Percentiles rank a stretch among this genome's conserved stretches.
phyloP scores from a whole-genome alignment of 1,284 basidiomycete genomes.

The Rhodotorula sp. region DNA sequence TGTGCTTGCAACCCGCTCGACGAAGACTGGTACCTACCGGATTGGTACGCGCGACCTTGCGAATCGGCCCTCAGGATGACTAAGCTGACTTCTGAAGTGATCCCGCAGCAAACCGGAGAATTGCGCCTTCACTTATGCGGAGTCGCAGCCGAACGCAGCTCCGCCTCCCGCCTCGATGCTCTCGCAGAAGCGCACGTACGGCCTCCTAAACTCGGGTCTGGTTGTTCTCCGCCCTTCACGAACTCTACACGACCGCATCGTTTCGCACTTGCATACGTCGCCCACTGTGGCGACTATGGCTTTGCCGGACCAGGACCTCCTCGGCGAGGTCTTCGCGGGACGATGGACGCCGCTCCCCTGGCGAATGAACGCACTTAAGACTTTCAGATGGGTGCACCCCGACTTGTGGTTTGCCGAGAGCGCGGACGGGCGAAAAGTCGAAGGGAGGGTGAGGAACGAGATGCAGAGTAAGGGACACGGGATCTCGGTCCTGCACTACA shows the following conservation, averaged over 20 bases:
- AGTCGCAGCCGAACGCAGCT: neutral
- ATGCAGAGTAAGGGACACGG: neutral
- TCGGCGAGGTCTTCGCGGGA: conserved; percentile 9
- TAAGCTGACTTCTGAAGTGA: neutral
- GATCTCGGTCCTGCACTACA: conserved; percentile 13
- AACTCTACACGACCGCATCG: conserved; percentile 1
- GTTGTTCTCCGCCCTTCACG: conserved; percentile 8
- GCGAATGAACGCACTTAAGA: conserved; percentile 21
- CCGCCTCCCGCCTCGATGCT: neutral
- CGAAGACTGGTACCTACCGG: conserved; percentile 10
- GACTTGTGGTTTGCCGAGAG: conserved; percentile 1
- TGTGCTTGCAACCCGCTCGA: conserved; percentile 16
- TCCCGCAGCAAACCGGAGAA: neutral
- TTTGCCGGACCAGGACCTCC: conserved; percentile 12
- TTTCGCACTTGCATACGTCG: conserved; percentile 7
- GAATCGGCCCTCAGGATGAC: neutral
- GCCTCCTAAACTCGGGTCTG: conserved; percentile 16
- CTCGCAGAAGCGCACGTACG: conserved; percentile 9
- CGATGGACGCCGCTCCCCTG: conserved; percentile 12
- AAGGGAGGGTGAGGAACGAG: conserved; percentile 5
- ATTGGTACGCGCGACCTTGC: neutral
- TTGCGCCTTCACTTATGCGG: conserved; percentile 12
- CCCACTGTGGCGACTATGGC: conserved; percentile 16
- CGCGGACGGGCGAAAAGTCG: neutral
- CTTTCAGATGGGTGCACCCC: conserved; percentile 17